phyloP scores from a whole-genome alignment of 2,329 filamentous ascomycete species.

The Truncatella angustata region DNA sequence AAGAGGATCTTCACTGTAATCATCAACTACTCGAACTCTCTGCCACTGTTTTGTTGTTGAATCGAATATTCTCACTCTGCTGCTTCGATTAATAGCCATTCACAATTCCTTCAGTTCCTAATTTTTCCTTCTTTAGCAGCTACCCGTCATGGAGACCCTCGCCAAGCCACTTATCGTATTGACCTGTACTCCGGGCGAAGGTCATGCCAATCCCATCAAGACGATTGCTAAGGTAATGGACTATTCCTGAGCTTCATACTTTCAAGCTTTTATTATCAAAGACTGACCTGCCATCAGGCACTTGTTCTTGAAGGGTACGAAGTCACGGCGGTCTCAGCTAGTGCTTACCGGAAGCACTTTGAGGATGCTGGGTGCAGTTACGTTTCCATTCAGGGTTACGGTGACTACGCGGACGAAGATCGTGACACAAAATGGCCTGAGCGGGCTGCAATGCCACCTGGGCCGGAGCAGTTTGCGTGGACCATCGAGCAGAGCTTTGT shows the following conservation, averaged over 20 bases:
- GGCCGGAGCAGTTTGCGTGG: slow-evolving; percentile 8
- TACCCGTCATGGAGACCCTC: background rate
- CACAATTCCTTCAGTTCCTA: background rate
- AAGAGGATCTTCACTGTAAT: no score
- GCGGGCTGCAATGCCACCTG: background rate
- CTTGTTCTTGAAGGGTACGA: slow-evolving; percentile 9
- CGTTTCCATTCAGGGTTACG: slow-evolving; percentile 8
- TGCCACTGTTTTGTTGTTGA: no score
- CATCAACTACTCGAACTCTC: no score
- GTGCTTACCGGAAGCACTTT: slow-evolving; percentile 6
- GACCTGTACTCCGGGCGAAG: slow-evolving; percentile 9
- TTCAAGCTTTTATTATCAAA: background rate
- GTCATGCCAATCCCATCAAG: slow-evolving; percentile 9
- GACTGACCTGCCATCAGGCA: background rate
- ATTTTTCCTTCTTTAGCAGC: background rate
- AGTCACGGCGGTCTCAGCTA: slow-evolving; percentile 9
- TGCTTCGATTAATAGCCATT: background rate
- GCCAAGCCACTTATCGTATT: slow-evolving; percentile 6
- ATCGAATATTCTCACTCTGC: background rate
- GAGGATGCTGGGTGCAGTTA: slow-evolving; percentile 4
- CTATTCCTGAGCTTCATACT: background rate
- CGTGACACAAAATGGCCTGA: slow-evolving; percentile 11
- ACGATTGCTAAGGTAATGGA: slow-evolving; percentile 1
- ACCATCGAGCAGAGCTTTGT: slow-evolving; percentile 10
- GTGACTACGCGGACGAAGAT: slow-evolving; percentile 9